Percentiles rank a stretch among this genome's conserved stretches.
Evolutionary conservation across 2,329 filamentous ascomycete species (phyloP).

Genomic region (Plectosphaerella plurivora): DNA sequence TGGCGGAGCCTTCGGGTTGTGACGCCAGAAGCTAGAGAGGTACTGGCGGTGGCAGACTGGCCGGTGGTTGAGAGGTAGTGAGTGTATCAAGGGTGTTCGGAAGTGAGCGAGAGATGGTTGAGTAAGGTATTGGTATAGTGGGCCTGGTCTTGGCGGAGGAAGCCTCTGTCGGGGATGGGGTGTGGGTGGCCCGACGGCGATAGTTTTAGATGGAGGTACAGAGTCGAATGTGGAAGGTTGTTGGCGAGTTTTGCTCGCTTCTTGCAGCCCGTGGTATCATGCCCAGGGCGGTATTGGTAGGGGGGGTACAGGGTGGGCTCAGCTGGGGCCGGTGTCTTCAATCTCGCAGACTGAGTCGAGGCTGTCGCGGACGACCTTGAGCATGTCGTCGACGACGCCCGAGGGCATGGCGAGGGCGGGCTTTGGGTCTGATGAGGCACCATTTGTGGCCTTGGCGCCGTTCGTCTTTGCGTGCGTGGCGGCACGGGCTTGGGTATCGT

Average conservation of each 20-base stretch:
- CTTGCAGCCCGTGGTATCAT: not conserved
- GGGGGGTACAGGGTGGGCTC: not conserved
- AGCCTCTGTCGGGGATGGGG: no score
- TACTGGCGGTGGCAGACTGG: no score
- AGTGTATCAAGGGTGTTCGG: no score
- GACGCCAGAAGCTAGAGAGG: no score
- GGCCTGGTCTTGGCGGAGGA: no score
- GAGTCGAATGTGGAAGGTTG: not conserved
- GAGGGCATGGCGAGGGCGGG: conserved; percentile 51
- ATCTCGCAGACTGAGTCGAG: conserved; percentile 46
- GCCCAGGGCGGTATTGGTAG: not conserved
- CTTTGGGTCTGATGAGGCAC: conserved; percentile 16
- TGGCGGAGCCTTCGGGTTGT: no score
- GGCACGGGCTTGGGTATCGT: conserved; percentile 35
- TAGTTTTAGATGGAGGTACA: no score
- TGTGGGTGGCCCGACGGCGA: no score
- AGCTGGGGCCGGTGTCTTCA: conserved; percentile 14
- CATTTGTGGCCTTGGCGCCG: conserved; percentile 13
- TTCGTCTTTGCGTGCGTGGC: conserved; percentile 19
- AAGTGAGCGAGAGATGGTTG: no score
- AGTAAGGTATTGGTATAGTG: no score
- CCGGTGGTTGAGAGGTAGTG: no score
- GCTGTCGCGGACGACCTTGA: conserved; percentile 55
- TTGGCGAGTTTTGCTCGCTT: not conserved
- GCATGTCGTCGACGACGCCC: conserved; percentile 56